These are phyloP conservation scores for Friedmanniomyces endolithicus DNA, from an alignment of 495 filamentous ascomycete species.

Conservation along the genomic window DNA sequence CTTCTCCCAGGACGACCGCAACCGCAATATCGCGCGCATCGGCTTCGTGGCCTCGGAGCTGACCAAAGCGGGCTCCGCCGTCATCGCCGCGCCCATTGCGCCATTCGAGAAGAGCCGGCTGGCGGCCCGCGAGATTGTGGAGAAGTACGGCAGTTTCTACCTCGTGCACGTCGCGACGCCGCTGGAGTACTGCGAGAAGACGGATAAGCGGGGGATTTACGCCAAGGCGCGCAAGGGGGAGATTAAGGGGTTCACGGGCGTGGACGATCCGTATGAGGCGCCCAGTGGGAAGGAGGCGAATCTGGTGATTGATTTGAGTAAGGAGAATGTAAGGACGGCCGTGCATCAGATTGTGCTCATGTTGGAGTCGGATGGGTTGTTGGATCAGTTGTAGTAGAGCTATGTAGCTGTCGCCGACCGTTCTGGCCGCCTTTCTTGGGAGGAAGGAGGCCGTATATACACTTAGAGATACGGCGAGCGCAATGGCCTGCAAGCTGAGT, in stretches of 20 bases:
- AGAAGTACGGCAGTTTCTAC: constrained; percentile 82
- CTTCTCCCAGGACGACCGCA: constrained; percentile 85
- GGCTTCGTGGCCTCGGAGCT: constrained; percentile 92
- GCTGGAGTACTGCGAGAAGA: constrained; percentile 85
- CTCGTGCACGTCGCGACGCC: constrained; percentile 90
- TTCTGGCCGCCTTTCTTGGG: too few relatives aligned
- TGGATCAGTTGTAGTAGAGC: constrained; percentile 43
- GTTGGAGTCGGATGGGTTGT: constrained; percentile 77
- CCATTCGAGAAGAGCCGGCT: constrained; percentile 70
- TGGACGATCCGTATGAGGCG: constrained; percentile 91
- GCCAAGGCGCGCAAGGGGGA: constrained; percentile 70
- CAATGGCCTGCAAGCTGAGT: not conserved
- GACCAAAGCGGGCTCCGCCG: constrained; percentile 80
- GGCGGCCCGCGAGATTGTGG: constrained; percentile 68
- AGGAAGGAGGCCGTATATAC: not conserved
- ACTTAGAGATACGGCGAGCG: not conserved
- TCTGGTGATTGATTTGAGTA: constrained; percentile 71
- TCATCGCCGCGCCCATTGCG: constrained; percentile 95
- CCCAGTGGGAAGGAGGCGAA: constrained; percentile 69
- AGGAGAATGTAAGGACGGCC: constrained; percentile 76
- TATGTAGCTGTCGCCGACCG: too few relatives aligned
- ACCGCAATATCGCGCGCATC: constrained; percentile 91
- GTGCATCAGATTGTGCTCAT: constrained; percentile 95
- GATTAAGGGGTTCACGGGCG: constrained; percentile 97
- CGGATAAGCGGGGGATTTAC: constrained; percentile 89